A percentile compares a stretch with the other conserved stretches of the same genome.
Evolutionary conservation across 345 rosid species (phyloP).

Genomic region (Citrus unshiu): DNA sequence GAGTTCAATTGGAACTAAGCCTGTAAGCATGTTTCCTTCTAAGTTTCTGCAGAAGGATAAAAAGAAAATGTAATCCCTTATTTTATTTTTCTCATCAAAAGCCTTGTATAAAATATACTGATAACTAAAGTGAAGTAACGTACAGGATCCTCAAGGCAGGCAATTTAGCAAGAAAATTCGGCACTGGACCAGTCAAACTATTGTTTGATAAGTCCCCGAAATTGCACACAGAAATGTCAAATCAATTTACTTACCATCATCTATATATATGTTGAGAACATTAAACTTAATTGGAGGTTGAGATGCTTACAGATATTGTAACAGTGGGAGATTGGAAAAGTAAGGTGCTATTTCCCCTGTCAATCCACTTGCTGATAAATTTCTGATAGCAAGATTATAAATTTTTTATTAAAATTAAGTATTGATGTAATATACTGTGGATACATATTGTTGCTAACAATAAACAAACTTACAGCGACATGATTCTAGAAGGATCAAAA

Average conservation of each 20-base stretch:
- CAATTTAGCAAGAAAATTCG: constrained; percentile 19
- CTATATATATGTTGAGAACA: neutral
- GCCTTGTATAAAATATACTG: neutral
- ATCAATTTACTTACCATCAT: too few relatives aligned
- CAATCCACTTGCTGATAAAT: constrained; percentile 28
- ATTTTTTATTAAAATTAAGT: neutral
- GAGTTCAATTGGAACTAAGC: constrained; percentile 18
- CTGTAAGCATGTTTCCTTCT: constrained; percentile 16
- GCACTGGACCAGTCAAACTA: constrained; percentile 21
- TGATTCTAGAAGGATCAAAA: constrained; percentile 16
- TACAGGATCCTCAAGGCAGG: constrained; percentile 18
- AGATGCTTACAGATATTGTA: constrained; percentile 24
- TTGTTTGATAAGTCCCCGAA: constrained; percentile 30
- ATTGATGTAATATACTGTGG: too few relatives aligned
- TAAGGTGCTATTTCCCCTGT: constrained; percentile 21
- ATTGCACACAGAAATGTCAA: neutral
- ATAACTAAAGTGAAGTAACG: neutral
- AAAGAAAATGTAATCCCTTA: too few relatives aligned
- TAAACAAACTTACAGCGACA: constrained; percentile 23
- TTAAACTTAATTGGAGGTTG: neutral
- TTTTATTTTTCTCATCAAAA: too few relatives aligned
- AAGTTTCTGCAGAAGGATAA: constrained; percentile 14
- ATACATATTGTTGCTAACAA: too few relatives aligned
- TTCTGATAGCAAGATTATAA: constrained; percentile 3
- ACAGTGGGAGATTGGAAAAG: constrained; percentile 18